Conservation (phyloP, 2,329 filamentous ascomycete species). For the Trichothecium sympodiale region DNA sequence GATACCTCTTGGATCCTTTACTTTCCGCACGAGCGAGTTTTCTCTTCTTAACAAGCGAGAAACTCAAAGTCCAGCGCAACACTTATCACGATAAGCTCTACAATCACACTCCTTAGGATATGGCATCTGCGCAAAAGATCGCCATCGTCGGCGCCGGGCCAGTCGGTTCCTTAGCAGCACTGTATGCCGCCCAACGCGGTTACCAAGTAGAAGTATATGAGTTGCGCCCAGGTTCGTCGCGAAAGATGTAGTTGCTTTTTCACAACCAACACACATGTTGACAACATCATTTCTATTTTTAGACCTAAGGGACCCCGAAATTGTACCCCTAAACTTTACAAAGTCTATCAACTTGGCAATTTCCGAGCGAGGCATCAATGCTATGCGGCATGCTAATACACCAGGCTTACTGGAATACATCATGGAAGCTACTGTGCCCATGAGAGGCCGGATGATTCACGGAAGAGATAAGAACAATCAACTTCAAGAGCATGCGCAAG, state of each 20-base stretch:
- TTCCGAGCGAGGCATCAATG: slow-evolving; percentile 86
- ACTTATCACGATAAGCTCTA: no score
- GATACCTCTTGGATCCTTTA: no score
- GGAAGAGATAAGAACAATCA: slow-evolving; percentile 51
- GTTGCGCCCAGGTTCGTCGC: slow-evolving; percentile 66
- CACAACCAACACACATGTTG: neutral
- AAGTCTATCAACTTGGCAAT: slow-evolving; percentile 97
- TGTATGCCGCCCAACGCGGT: slow-evolving; percentile 84
- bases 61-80: no score
- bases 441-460: slow-evolving; percentile 96
- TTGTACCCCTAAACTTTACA: slow-evolving; percentile 83
- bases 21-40: no score
- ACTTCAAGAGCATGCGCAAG: slow-evolving; percentile 71
- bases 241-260: no score
- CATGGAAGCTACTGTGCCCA: slow-evolving; percentile 71
- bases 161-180: slow-evolving; percentile 79
- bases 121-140: slow-evolving; percentile 47
- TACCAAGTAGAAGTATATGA: slow-evolving; percentile 92
- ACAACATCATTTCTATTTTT: slow-evolving; percentile 4
- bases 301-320: slow-evolving; percentile 82
- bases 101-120: no score
- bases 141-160: slow-evolving; percentile 87
- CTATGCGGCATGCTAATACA: slow-evolving; percentile 61
- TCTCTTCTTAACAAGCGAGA: no score
- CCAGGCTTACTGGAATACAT: slow-evolving; percentile 61